A percentile compares a stretch with the other conserved stretches of the same genome.
Evolutionary conservation across 305 asterid species (phyloP).

Genomic region (Fraxinus velutina): DNA sequence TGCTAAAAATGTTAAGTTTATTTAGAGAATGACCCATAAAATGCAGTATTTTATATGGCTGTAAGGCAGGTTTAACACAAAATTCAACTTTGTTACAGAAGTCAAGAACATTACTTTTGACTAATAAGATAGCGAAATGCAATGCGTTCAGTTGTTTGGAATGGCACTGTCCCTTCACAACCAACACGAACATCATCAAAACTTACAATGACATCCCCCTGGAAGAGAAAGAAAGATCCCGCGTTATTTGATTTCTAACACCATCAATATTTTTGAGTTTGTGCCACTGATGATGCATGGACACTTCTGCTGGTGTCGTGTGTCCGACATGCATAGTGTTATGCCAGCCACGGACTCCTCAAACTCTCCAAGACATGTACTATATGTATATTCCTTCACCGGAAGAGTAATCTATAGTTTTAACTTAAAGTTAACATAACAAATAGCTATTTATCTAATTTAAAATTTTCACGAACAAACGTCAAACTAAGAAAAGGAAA

Average conservation of each 20-base stretch:
- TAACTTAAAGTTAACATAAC: background rate
- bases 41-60: slow-evolving; percentile 7
- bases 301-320: background rate
- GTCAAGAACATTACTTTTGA: slow-evolving; percentile 57
- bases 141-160: slow-evolving; percentile 86
- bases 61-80: slow-evolving; percentile 18
- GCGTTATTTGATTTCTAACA: slow-evolving; percentile 19
- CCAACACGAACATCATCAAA: slow-evolving; percentile 85
- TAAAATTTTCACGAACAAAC: background rate
- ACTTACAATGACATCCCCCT: slow-evolving; percentile 97
- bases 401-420: background rate
- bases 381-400: background rate
- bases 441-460: background rate
- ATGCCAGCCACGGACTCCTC: background rate
- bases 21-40: background rate
- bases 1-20: background rate
- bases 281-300: background rate
- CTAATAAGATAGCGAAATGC: slow-evolving; percentile 96
- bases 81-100: slow-evolving; percentile 17
- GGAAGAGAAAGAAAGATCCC: slow-evolving; percentile 34
- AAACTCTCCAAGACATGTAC: background rate
- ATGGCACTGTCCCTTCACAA: slow-evolving; percentile 94
- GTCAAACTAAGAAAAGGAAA: background rate
- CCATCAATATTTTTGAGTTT: slow-evolving; percentile 6
- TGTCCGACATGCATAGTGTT: background rate